These are phyloP conservation scores for Magnaporthiopsis incrustans DNA, from an alignment of 2,329 filamentous ascomycete species.

Conservation along the genomic window DNA sequence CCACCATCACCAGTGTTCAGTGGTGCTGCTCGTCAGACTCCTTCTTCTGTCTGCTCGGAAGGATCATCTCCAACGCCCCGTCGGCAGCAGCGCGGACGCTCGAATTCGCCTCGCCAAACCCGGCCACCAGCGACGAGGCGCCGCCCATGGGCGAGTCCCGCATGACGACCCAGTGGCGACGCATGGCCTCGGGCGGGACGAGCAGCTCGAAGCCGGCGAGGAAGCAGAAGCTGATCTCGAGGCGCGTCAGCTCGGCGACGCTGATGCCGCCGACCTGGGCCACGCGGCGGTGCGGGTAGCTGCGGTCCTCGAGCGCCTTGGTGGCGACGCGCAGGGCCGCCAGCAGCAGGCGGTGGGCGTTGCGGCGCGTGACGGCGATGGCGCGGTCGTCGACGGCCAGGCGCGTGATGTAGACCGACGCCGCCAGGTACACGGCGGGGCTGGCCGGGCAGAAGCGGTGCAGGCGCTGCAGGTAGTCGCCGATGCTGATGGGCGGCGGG, in stretches of 20 bases:
- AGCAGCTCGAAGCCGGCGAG: slow-evolving; percentile 75
- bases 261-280: slow-evolving; percentile 84
- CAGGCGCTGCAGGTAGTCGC: slow-evolving; percentile 78
- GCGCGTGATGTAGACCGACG: slow-evolving; percentile 78
- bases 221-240: slow-evolving; percentile 88
- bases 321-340: slow-evolving; percentile 81
- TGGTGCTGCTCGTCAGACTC: neutral
- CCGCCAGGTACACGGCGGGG: slow-evolving; percentile 85
- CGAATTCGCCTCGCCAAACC: slow-evolving; percentile 12
- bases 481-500: slow-evolving; percentile 72
- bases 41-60: slow-evolving; percentile 8
- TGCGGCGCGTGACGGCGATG: slow-evolving; percentile 73
- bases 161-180: slow-evolving; percentile 60
- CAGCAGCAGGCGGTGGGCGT: slow-evolving; percentile 78
- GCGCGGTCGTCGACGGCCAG: slow-evolving; percentile 69
- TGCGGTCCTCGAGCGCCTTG: slow-evolving; percentile 90
- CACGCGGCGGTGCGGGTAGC: slow-evolving; percentile 76
- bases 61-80: slow-evolving; percentile 10
- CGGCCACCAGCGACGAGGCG: slow-evolving; percentile 5
- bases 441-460: slow-evolving; percentile 92
- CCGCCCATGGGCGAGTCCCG: slow-evolving; percentile 13
- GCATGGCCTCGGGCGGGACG: slow-evolving; percentile 51
- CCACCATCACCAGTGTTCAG: neutral
- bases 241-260: slow-evolving; percentile 67
- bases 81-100: slow-evolving; percentile 14